Percentiles rank a stretch among this genome's conserved stretches.
These are phyloP conservation scores for Cadophora luteo-olivacea DNA, from an alignment of 2,329 filamentous ascomycete genomes.

Conservation along the genomic window DNA sequence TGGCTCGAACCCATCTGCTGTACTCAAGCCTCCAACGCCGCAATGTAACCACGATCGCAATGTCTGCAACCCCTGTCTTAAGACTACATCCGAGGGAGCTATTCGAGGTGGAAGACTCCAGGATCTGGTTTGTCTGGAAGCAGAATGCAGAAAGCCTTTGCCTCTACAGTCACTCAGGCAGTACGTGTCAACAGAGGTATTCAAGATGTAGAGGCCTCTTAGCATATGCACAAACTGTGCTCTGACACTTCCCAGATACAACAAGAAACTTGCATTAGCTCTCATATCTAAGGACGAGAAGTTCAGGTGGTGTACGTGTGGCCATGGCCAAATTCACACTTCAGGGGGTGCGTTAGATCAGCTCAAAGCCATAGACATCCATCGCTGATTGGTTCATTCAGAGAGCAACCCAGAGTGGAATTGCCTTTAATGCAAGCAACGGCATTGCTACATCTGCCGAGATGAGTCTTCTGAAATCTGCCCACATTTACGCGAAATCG, in stretches of 20 bases:
- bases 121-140: slow-evolving; percentile 21
- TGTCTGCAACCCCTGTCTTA: slow-evolving; percentile 20
- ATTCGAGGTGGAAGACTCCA: slow-evolving; percentile 16
- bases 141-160: slow-evolving; percentile 18
- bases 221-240: not conserved
- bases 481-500: slow-evolving; percentile 15
- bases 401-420: slow-evolving; percentile 20
- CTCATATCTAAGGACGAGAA: slow-evolving; percentile 18
- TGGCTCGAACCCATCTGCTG: not conserved
- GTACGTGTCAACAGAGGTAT: slow-evolving; percentile 11
- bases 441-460: slow-evolving; percentile 24
- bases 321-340: slow-evolving; percentile 23
- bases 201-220: slow-evolving; percentile 19
- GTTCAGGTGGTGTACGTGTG: slow-evolving; percentile 25
- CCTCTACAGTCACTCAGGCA: not conserved
- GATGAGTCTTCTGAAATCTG: not conserved
- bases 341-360: slow-evolving; percentile 13
- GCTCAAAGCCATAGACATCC: not conserved
- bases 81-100: slow-evolving; percentile 14
- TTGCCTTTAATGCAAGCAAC: slow-evolving; percentile 18
- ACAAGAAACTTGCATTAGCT: slow-evolving; percentile 16
- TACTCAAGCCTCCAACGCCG: slow-evolving; percentile 14
- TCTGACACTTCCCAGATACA: slow-evolving; percentile 10
- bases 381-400: not conserved
- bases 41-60: slow-evolving; percentile 25